Conservation (phyloP, 306 rosid species). For the Vigna unguiculata region DNA sequence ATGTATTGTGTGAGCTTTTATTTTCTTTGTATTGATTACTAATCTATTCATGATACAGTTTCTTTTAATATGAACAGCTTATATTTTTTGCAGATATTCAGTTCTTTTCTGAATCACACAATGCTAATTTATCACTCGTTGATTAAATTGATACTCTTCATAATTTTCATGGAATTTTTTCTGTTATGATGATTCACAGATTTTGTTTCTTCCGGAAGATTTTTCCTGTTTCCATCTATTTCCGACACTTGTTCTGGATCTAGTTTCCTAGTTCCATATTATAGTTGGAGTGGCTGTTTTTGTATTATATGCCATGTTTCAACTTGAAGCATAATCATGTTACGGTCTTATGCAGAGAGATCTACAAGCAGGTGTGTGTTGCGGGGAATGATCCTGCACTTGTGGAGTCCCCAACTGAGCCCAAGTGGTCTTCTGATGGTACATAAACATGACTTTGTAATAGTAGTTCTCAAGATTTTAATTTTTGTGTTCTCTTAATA, state of each 20-base stretch:
- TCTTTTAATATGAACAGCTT: slow-evolving; percentile 17
- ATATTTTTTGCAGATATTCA: slow-evolving; percentile 22
- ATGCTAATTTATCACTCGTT: neutral
- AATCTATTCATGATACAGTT: neutral
- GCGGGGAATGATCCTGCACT: slow-evolving; percentile 73
- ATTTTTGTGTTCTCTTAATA: slow-evolving; percentile 23
- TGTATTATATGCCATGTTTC: slow-evolving; percentile 9
- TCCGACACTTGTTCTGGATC: slow-evolving; percentile 4
- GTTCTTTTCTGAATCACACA: slow-evolving; percentile 19
- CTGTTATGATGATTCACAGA: slow-evolving; percentile 10
- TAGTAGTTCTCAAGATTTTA: slow-evolving; percentile 13
- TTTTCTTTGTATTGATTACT: neutral
- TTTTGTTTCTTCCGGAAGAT: slow-evolving; percentile 3
- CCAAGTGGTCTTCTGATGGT: slow-evolving; percentile 96
- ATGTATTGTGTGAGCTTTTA: slow-evolving; percentile 2
- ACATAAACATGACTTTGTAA: slow-evolving; percentile 31
- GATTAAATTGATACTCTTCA: slow-evolving; percentile 19
- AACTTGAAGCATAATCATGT: slow-evolving; percentile 37
- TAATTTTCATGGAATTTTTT: slow-evolving; percentile 29
- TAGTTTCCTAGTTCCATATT: slow-evolving; percentile 12
- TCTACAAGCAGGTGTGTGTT: slow-evolving; percentile 66
- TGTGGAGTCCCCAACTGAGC: slow-evolving; percentile 93
- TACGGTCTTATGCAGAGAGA: slow-evolving; percentile 62
- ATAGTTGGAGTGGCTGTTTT: slow-evolving; percentile 20
- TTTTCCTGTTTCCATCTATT: slow-evolving; percentile 10